Percentiles rank a stretch among this genome's conserved stretches.
phyloP scores from a whole-genome alignment of 73 alveolate genomes.

The Paramecium primaurelia region DNA sequence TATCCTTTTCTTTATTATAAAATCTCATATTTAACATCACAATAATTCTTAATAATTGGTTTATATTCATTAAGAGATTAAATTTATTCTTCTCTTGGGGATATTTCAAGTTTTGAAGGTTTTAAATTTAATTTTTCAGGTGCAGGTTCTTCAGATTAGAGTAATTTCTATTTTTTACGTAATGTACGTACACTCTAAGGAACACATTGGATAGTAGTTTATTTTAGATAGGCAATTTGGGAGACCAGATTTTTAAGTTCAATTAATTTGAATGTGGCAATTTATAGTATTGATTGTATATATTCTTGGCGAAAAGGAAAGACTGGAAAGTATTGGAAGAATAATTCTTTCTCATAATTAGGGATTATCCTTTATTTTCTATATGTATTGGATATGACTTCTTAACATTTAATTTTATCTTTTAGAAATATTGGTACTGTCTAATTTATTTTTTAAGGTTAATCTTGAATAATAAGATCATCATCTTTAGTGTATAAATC shows the following conservation, averaged over 20 bases:
- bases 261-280: not conserved
- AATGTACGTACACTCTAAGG: not conserved
- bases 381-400: not conserved
- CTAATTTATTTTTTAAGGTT: not conserved
- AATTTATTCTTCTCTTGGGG: not conserved
- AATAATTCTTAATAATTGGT: not conserved
- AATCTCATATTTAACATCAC: not conserved
- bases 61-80: not conserved
- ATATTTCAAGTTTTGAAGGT: not conserved
- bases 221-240: not conserved
- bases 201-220: not conserved
- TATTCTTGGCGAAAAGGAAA: not conserved
- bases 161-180: not conserved
- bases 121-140: not conserved
- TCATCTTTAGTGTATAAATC: not conserved
- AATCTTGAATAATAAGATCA: not conserved
- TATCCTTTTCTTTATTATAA: not conserved
- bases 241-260: not conserved
- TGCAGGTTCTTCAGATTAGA: not conserved
- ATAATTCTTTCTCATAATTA: not conserved
- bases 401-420: not conserved
- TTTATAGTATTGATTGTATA: not conserved
- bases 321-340: slow-evolving; percentile 14
- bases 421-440: not conserved
- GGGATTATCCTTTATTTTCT: not conserved